Conservation (phyloP, 108 stramenopile genomes). For the Fragilaria crotonensis region DNA sequence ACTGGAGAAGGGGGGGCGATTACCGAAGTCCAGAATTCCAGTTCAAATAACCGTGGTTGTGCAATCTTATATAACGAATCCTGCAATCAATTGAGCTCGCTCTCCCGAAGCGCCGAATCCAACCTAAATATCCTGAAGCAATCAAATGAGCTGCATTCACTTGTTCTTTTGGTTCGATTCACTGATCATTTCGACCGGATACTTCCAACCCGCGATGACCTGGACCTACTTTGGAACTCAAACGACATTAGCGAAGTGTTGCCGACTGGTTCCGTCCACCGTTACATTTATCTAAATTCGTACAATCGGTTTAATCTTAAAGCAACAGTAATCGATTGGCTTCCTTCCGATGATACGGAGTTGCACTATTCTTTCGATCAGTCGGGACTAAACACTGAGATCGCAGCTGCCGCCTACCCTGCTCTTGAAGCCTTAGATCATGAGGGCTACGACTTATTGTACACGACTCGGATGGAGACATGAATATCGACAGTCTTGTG, state of each 20-base stretch:
- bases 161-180: constrained; percentile 48
- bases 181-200: constrained; percentile 37
- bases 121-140: not conserved
- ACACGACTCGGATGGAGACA: constrained; percentile 6
- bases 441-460: not conserved
- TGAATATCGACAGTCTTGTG: constrained; percentile 4
- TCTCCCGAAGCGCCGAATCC: not conserved
- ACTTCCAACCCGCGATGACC: constrained; percentile 27
- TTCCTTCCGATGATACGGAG: constrained; percentile 27
- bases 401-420: constrained; percentile 10
- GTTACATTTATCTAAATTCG: constrained; percentile 17
- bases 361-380: constrained; percentile 34
- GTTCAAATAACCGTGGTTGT: not conserved
- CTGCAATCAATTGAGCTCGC: not conserved
- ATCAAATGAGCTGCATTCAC: not conserved
- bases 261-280: constrained; percentile 38
- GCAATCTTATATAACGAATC: not conserved
- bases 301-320: constrained; percentile 19
- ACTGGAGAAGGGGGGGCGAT: not conserved
- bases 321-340: constrained; percentile 36
- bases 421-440: constrained; percentile 2
- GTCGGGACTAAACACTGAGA: constrained; percentile 12
- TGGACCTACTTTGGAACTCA: constrained; percentile 33
- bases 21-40: not conserved
- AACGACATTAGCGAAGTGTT: constrained; percentile 8